Evolutionary conservation across 2,329 filamentous ascomycete species (phyloP).

Genomic region (Leptographium procerum): DNA sequence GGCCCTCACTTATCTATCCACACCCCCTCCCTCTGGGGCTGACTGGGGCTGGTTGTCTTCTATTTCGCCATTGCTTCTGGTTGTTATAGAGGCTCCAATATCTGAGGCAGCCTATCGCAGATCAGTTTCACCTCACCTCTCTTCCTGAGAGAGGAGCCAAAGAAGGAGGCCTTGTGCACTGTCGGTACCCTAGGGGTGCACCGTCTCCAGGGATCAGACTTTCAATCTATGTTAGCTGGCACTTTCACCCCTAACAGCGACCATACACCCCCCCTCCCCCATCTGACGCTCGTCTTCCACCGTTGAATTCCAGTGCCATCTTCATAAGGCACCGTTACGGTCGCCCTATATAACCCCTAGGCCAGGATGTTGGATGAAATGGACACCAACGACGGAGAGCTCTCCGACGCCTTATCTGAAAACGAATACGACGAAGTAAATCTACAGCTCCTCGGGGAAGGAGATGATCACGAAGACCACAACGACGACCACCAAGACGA

Average conservation of each 20-base stretch:
- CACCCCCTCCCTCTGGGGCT: not conserved
- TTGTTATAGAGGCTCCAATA: too few species aligned
- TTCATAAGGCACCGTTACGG: conserved; percentile 9
- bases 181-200: not conserved
- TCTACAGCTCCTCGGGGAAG: conserved; percentile 24
- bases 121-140: not conserved
- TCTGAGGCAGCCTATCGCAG: not conserved
- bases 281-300: conserved; percentile 2
- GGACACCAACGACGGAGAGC: conserved; percentile 40
- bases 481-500: conserved; percentile 48
- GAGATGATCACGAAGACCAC: conserved; percentile 32
- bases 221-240: not conserved
- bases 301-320: conserved; percentile 3
- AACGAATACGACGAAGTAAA: conserved; percentile 42
- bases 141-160: not conserved
- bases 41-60: not conserved
- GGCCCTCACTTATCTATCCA: not conserved
- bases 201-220: not conserved
- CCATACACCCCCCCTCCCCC: not conserved
- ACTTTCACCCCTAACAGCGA: not conserved
- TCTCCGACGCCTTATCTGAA: conserved; percentile 48
- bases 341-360: conserved; percentile 37
- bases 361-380: conserved; percentile 45
- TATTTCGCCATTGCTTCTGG: not conserved
- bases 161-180: not conserved